Evolutionary conservation across 1,284 basidiomycete genomes (phyloP), one percentile per base, ranked within the genome.

Genomic region (Ganoderma boninense): DNA sequence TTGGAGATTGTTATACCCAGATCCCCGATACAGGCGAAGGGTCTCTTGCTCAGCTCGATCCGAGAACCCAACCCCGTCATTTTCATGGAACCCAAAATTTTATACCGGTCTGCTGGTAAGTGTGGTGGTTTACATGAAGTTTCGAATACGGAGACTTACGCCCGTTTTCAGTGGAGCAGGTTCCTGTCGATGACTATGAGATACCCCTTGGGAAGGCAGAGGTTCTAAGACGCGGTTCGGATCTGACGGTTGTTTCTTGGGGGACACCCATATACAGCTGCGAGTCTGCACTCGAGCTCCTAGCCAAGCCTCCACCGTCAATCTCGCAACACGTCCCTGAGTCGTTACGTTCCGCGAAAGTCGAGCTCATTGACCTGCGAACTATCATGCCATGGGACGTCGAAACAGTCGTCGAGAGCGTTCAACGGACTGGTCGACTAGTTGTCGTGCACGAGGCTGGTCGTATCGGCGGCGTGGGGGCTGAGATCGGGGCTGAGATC

Each of bases 1-100:
- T 18, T 40, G 20, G 1, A 95, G 94, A 82, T 96, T 64, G 95
- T 98, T 13, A 94, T 98, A 52, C 97, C 97, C 3, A 91, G 97
- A 20, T 96, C 95, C 3, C 97, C 97, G 0, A 91, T 97, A 49
- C 97, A 98, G 85, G 97, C 96, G 26, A 98, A 98, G 81, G 97
- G 97, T 0, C 84, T 98, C 1, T 84, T 98, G 8, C 86, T 97
- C 6, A 88, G 90, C 4, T 91, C 95, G 0, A 95, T 98, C 69
- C 89, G 95, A 59, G 96, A 98, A 78, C 94, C 95, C 0, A 97
- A 97, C 77, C 97, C 97, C 0, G 94, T 96, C 7, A 89, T 98
- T 63, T 96, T 98, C 81, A 93, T 98, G 87, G 97, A 98, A 81
- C 97, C 97, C 13, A 98, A 98, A 80, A 88, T 96, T 68, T 84